Base-by-base conservation (phyloP, 1,139 yeast species). In the Suhomyces panamericanus region DNA sequence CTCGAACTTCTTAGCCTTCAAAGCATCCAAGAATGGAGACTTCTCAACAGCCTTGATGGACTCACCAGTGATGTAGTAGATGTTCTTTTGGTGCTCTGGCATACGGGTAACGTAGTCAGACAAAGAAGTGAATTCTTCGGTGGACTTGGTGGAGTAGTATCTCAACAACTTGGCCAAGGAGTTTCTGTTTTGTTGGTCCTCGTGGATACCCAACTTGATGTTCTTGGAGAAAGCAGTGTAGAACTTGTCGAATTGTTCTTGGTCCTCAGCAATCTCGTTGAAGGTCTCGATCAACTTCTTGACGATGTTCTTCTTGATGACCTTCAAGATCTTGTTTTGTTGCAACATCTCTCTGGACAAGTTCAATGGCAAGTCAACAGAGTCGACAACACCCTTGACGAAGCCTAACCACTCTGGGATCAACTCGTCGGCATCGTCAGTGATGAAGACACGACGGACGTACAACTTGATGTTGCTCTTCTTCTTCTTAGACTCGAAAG, bases 41-140 rank as follows among this genome's bases (percentile, higher is more conserved):
- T 90, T 88, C 80, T 93, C 97, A 66, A 95, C 96, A 60, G 96
- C 91, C 85, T 93, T 91, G 69, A 89, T 74, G 49, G 96, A 84
- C 80, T 95, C 99, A 85, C 99, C 99, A 69, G 99, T 93, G 73
- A 93, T 93, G 85, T 82, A 93, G 85, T 93, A 93, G 66, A 93
- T 89, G 82, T 95, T 93, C 95, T 95, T 91, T 81, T 93, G 99
- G 81, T 89, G 97, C 77, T 89, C 97, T 73, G 95, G 96, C 99
- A 93, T 93, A 79, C 99, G 89, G 60, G 98, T 93, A 56, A 95
- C 96, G 78, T 93, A 93, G 78, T 93, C 99, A 62, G 95, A 76
- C 67, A 93, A 82, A 41, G 99, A 91, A 60, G 98, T 93, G 73
- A 80, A 72, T 79, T 93, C 99, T 67, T 91, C 99, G 59, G 81